Evolutionary conservation across 2,329 filamentous ascomycete genomes (phyloP).

Genomic region (Malbranchea zuffiana): DNA sequence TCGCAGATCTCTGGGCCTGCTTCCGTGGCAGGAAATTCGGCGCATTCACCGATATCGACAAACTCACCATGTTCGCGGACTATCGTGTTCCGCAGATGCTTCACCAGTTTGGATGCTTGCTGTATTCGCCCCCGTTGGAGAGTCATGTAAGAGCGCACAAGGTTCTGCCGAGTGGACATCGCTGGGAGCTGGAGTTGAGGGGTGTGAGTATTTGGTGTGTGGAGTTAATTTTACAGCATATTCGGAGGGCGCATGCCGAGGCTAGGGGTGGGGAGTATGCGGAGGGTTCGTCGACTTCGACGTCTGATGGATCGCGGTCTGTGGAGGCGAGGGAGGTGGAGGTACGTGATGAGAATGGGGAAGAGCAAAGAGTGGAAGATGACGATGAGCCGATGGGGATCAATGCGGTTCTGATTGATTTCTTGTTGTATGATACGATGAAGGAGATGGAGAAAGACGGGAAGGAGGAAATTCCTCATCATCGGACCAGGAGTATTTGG

Average conservation of each 20-base stretch:
- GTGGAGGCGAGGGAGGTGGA: slow-evolving; percentile 6
- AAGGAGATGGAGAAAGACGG: slow-evolving; percentile 65
- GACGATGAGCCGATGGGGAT: slow-evolving; percentile 36
- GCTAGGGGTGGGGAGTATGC: slow-evolving; percentile 27
- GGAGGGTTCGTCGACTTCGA: slow-evolving; percentile 6
- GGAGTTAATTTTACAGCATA: slow-evolving; percentile 75
- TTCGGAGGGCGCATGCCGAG: slow-evolving; percentile 60
- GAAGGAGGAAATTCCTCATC: slow-evolving; percentile 56
- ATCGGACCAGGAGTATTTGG: slow-evolving; percentile 89
- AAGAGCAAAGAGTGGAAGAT: background rate
- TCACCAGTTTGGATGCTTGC: slow-evolving; percentile 67
- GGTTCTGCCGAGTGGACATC: slow-evolving; percentile 57
- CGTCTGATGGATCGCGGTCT: slow-evolving; percentile 8
- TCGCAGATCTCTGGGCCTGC: slow-evolving; percentile 92
- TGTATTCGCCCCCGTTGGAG: slow-evolving; percentile 71
- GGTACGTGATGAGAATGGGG: background rate
- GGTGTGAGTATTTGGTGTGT: slow-evolving; percentile 96
- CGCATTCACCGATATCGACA: slow-evolving; percentile 78
- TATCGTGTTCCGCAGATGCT: slow-evolving; percentile 94
- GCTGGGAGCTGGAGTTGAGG: slow-evolving; percentile 78
- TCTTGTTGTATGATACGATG: slow-evolving; percentile 90
- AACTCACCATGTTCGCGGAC: slow-evolving; percentile 98
- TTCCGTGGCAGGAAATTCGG: slow-evolving; percentile 75
- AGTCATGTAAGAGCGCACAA: slow-evolving; percentile 55
- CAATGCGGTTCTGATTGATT: slow-evolving; percentile 92